Evolutionary conservation across 345 rosid species (phyloP).

Genomic region (Rhodamnia argentea): DNA sequence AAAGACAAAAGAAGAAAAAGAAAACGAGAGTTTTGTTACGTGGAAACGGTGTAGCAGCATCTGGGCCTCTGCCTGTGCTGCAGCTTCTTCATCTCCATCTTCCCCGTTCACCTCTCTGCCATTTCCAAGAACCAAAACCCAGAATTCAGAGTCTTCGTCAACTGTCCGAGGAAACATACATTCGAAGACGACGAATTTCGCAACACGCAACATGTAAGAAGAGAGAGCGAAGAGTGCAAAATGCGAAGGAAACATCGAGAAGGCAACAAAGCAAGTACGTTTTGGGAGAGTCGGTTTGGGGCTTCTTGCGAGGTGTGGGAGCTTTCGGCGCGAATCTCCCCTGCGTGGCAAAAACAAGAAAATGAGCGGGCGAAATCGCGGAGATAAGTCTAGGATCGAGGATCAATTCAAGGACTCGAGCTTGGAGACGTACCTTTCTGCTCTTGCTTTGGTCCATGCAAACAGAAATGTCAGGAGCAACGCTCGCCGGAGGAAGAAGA

Average conservation of each 20-base stretch:
- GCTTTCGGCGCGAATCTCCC: slow-evolving; percentile 27
- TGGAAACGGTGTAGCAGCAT: slow-evolving; percentile 33
- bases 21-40: slow-evolving; percentile 2
- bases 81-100: slow-evolving; percentile 17
- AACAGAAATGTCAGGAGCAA: background rate
- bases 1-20: background rate
- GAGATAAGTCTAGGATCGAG: background rate
- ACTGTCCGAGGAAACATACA: background rate
- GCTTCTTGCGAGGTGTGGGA: slow-evolving; percentile 22
- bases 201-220: background rate
- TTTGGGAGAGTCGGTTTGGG: slow-evolving; percentile 6
- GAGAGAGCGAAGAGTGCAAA: background rate
- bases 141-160: background rate
- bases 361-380: background rate
- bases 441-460: background rate
- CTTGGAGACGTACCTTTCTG: background rate
- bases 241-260: background rate
- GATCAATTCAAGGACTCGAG: background rate
- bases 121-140: background rate
- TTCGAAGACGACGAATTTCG: background rate
- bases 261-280: background rate
- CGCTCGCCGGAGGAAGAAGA: background rate
- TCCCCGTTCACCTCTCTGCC: slow-evolving; percentile 20
- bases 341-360: slow-evolving; percentile 6
- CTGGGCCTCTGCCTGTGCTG: slow-evolving; percentile 24